These are phyloP conservation scores for Apiosordaria backusii DNA, from an alignment of 495 filamentous ascomycete genomes.

Conservation along the genomic window DNA sequence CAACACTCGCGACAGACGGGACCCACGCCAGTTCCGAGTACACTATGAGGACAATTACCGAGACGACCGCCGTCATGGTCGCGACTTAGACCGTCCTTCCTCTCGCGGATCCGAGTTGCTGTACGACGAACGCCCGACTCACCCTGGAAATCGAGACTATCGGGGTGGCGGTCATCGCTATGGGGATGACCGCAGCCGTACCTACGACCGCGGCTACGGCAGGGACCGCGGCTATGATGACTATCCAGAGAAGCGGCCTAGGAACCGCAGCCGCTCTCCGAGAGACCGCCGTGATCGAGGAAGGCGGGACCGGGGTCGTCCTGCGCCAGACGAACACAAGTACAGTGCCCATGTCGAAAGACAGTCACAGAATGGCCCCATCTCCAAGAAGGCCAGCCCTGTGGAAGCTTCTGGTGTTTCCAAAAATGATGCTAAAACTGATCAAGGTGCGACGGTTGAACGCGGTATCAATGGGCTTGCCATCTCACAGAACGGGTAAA, in stretches of 20 bases:
- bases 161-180: conserved; percentile 17
- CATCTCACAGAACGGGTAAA: conserved; percentile 27
- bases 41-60: conserved; percentile 54
- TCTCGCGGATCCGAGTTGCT: conserved; percentile 43
- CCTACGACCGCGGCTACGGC: conserved; percentile 20
- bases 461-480: conserved; percentile 36
- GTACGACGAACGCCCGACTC: conserved; percentile 46
- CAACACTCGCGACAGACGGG: conserved; percentile 42
- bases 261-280: conserved; percentile 67
- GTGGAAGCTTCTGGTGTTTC: conserved; percentile 38
- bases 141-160: conserved; percentile 47
- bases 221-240: conserved; percentile 35
- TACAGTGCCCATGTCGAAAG: conserved; percentile 44
- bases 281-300: conserved; percentile 42
- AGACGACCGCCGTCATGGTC: conserved; percentile 46
- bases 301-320: conserved; percentile 34
- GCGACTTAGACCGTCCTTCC: conserved; percentile 63
- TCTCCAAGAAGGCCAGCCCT: conserved; percentile 32
- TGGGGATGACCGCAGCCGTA: conserved; percentile 16
- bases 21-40: conserved; percentile 58
- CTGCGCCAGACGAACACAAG: conserved; percentile 28
- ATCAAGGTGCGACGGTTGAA: conserved; percentile 56
- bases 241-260: conserved; percentile 57
- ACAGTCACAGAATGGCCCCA: conserved; percentile 34
- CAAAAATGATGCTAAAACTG: conserved; percentile 64